Base-by-base conservation (phyloP, 2,329 filamentous ascomycete genomes). In the Arthrobotrys pseudoclavata region DNA sequence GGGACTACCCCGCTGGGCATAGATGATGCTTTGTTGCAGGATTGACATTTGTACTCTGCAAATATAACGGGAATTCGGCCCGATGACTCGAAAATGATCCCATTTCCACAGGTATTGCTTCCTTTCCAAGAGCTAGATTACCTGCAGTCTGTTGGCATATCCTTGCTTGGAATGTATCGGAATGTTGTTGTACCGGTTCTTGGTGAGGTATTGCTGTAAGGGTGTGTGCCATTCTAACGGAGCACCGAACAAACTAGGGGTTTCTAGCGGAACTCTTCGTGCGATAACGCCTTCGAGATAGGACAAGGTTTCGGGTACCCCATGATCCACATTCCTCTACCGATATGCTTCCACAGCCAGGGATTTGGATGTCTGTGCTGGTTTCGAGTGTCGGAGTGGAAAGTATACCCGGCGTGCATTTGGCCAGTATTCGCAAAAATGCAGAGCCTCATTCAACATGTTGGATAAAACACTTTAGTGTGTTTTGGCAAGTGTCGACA, bases 271-370 rank as follows among this genome's bases (percentile, higher is more conserved):
- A 42, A 60, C 34, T 60, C 34, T 60, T 24, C 24, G 10, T 40
- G 37, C 37, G 55, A 60, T 60, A 60, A 60, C 31, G 15, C 34
- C 55, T 60, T 60, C 20, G 31, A 60, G 22, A 42, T 50, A 24
- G 22, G 9, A 22, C 47, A 60, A 24, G 55, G 55, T 24, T 22
- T 42, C 13, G 20, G 12, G 55, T 42, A 5, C 34, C 55, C 6
- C 55, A 42, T 60, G 55, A 60, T 42, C 34, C 55, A 26, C 34
- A 42, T 22, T 15, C 15, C 18, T 18, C 34, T 45, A 20, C n/a
- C 34, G 34, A 60, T 40, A 18, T 42, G 48, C 22, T 15, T 57
- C 18, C 9, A 20, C 10, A 7, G 31, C n/a, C 18, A 57, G 31
- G 37, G 52, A 37, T 34, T 57, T 20, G 31, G n/a, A 15, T 57